phyloP scores from a whole-genome alignment of 495 filamentous ascomycete species.

The Trichoderma gamsii region DNA sequence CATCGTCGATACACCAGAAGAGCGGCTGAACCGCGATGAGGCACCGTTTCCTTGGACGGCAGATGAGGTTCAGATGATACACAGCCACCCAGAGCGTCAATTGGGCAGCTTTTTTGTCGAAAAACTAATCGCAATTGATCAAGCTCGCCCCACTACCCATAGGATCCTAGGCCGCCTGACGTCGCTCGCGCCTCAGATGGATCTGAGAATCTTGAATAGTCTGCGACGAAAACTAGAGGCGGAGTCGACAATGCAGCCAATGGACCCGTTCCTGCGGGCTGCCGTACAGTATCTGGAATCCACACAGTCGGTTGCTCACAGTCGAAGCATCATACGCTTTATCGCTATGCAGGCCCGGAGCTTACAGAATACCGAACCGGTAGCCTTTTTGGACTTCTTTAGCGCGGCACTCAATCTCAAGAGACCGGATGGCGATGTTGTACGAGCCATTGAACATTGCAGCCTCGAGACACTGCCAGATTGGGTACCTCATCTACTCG shows the following conservation, averaged over 20 bases:
- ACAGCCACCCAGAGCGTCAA: conserved; percentile 29
- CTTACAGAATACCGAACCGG: conserved; percentile 36
- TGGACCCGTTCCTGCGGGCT: conserved; percentile 35
- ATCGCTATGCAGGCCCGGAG: conserved; percentile 32
- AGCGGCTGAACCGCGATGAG: conserved; percentile 25
- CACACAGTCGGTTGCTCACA: conserved; percentile 24
- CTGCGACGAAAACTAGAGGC: conserved; percentile 31
- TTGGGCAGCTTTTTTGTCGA: conserved; percentile 43
- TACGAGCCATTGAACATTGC: conserved; percentile 24
- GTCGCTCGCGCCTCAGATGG: conserved; percentile 30
- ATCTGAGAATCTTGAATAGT: conserved; percentile 29
- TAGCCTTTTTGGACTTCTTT: conserved; percentile 39
- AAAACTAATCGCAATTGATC: conserved; percentile 44
- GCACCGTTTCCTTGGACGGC: conserved; percentile 32
- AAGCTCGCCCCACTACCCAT: conserved; percentile 38
- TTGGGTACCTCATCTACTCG: conserved; percentile 65
- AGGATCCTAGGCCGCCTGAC: conserved; percentile 41
- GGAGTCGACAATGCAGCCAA: conserved; percentile 26
- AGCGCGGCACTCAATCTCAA: conserved; percentile 29
- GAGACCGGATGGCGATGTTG: conserved; percentile 22
- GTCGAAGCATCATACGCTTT: conserved; percentile 31
- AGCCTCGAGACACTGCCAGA: conserved; percentile 48
- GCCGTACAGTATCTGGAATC: conserved; percentile 30
- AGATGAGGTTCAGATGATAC: conserved; percentile 39
- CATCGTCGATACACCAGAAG: conserved; percentile 32